Percentiles rank a stretch among this genome's conserved stretches.
These are phyloP conservation scores for Cicer judaicum DNA, from an alignment of 306 rosid genomes.

Conservation along the genomic window DNA sequence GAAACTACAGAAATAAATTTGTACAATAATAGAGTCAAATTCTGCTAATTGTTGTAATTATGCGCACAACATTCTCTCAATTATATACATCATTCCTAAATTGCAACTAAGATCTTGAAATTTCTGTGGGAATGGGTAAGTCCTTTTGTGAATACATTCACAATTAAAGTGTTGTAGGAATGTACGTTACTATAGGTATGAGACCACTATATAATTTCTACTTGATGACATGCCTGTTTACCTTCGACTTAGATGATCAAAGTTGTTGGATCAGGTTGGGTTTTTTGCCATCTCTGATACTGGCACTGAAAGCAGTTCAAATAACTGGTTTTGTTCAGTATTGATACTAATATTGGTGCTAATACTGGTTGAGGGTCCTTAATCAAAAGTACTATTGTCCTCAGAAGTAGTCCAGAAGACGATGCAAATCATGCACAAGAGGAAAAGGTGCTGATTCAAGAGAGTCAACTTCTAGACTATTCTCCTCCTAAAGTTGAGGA, in stretches of 20 bases:
- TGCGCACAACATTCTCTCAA: not conserved
- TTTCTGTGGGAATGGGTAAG: not conserved
- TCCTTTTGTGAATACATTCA: not conserved
- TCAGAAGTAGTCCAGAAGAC: not conserved
- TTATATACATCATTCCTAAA: not conserved
- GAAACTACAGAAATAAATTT: not conserved
- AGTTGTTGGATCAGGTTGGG: not conserved
- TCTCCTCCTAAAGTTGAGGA: not conserved
- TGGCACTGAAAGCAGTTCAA: not conserved
- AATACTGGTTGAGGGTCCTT: not conserved
- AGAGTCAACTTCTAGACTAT: slow-evolving; percentile 9
- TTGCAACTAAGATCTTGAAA: slow-evolving; percentile 7
- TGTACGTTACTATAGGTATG: not conserved
- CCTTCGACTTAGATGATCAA: not conserved
- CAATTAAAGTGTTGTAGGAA: not conserved
- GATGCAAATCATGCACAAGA: not conserved
- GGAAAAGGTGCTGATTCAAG: not conserved
- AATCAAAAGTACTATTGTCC: not conserved
- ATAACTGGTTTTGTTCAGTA: not conserved
- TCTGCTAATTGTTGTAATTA: not conserved
- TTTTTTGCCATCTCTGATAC: not conserved
- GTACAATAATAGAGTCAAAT: slow-evolving; percentile 2
- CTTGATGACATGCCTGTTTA: not conserved
- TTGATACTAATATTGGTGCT: not conserved
- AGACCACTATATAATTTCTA: not conserved